Percentiles rank a stretch among this genome's conserved stretches.
These are phyloP conservation scores for Talaromyces atroroseus DNA, from an alignment of 2,329 filamentous ascomycete genomes.

Conservation along the genomic window DNA sequence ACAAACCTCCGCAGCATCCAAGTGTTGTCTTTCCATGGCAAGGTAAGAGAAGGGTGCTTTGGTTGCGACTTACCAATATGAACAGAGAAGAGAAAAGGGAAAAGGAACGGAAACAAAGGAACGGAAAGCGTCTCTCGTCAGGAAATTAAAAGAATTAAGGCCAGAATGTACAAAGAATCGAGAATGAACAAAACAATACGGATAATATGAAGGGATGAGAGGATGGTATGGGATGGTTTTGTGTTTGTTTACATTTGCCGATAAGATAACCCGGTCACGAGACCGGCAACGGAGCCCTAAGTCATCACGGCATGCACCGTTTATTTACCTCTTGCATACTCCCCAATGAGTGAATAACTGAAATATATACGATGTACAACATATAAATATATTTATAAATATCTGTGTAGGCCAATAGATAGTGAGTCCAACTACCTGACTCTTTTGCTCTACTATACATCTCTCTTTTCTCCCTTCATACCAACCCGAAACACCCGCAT, in stretches of 20 bases:
- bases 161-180: not conserved
- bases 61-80: not conserved
- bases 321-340: too few relatives aligned
- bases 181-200: not conserved
- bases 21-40: not conserved
- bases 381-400: not conserved
- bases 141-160: not conserved
- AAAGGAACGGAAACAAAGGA: not conserved
- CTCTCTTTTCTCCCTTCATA: not conserved
- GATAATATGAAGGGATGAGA: not conserved
- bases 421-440: not conserved
- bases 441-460: not conserved
- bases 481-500: not conserved
- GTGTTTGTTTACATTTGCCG: constrained; percentile 1
- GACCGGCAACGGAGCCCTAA: not conserved
- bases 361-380: not conserved
- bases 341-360: not conserved
- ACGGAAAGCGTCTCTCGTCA: not conserved
- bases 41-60: not conserved
- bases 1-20: constrained; percentile 9
- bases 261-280: not conserved
- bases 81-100: not conserved
- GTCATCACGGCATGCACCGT: too few relatives aligned
- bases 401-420: too few relatives aligned
- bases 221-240: not conserved